Evolutionary conservation across 257 asterid genomes (phyloP).

Genomic region (Rhazya stricta): DNA sequence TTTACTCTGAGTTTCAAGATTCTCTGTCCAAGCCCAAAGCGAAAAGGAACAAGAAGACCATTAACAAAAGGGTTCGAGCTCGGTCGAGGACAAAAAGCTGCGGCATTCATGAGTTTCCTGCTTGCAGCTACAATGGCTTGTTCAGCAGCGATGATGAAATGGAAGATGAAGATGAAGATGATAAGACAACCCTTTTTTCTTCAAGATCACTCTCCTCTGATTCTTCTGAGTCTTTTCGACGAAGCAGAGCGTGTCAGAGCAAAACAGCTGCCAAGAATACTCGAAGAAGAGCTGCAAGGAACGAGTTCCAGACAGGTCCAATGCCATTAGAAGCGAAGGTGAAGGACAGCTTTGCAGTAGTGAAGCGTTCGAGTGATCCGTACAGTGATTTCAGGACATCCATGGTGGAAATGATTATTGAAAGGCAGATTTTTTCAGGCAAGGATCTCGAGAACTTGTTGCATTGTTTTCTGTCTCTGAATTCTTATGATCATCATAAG

Average conservation of each 20-base stretch:
- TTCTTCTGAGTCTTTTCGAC: slow-evolving; percentile 18
- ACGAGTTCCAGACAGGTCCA: neutral
- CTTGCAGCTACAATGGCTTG: slow-evolving; percentile 21
- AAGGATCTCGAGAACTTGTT: slow-evolving; percentile 30
- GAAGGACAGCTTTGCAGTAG: slow-evolving; percentile 31
- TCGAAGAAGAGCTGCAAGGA: neutral
- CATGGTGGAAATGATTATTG: slow-evolving; percentile 43
- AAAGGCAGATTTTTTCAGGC: slow-evolving; percentile 23
- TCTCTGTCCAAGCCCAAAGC: slow-evolving; percentile 5
- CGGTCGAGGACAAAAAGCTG: slow-evolving; percentile 13
- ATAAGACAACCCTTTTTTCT: slow-evolving; percentile 17
- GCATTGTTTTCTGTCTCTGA: slow-evolving; percentile 28
- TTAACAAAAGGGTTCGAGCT: slow-evolving; percentile 2
- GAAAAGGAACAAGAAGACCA: slow-evolving; percentile 11
- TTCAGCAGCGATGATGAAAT: slow-evolving; percentile 24
- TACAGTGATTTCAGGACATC: slow-evolving; percentile 38
- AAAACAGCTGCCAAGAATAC: neutral
- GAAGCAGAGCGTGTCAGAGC: neutral
- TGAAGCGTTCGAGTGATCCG: slow-evolving; percentile 38
- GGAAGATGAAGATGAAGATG: slow-evolving; percentile 13
- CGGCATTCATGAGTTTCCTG: slow-evolving; percentile 17
- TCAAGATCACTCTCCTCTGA: slow-evolving; percentile 25
- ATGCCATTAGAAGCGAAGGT: slow-evolving; percentile 11
- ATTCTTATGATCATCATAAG: slow-evolving; percentile 27
- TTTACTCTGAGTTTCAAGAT: slow-evolving; percentile 11